Base-by-base conservation (phyloP, 192 early-diverging fungal genomes). In the Umbelopsis sp. region DNA sequence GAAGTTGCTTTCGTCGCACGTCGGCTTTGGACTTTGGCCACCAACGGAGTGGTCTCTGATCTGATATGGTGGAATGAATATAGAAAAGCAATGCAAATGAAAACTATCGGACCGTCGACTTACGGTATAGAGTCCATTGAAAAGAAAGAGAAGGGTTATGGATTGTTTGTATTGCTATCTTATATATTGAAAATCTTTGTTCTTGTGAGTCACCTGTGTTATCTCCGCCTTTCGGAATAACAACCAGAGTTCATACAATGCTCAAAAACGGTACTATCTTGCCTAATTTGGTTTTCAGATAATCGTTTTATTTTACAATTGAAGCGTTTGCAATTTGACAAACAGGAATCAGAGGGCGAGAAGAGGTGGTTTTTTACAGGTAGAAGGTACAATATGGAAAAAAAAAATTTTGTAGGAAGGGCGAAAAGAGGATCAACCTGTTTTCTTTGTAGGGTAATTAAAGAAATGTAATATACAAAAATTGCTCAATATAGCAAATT, bases 31-130 rank as follows among this genome's bases (percentile, higher is more conserved):
- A 30, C 16, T 33, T 61, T 61, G 27, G 33, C 55, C 55, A 61
- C 55, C 27, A 61, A 61, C 13, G 55, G 55, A 37, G 55, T 61
- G 55, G 30, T 61, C 30, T 61, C 55, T 30, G 55, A 35, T 61
- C 55, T 61, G 37, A 61, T 35, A 61, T 16, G 13, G 0, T 12
- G 27, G 13, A 12, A 12, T 18, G 35, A 35, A 35, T 35, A 33
- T 25, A 16, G 33, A n/a, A 16, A 16, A 8, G 13, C 27, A n/a
- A 2, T 61, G 13, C 33, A 30, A 61, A 0, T 37, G 4, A 0
- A 21, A 15, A 37, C 33, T 61, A 49, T 12, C 11, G 30, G 18
- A n/a, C 27, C 11, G 27, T 61, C 5, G 3, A 27, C 30, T 61
- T 61, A 61, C 55, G 55, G 55, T 33, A 35, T 35, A 35, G 15